These are phyloP conservation scores for Saccharomycopsis amapae DNA, from an alignment of 805 yeast species.

Conservation along the genomic window DNA sequence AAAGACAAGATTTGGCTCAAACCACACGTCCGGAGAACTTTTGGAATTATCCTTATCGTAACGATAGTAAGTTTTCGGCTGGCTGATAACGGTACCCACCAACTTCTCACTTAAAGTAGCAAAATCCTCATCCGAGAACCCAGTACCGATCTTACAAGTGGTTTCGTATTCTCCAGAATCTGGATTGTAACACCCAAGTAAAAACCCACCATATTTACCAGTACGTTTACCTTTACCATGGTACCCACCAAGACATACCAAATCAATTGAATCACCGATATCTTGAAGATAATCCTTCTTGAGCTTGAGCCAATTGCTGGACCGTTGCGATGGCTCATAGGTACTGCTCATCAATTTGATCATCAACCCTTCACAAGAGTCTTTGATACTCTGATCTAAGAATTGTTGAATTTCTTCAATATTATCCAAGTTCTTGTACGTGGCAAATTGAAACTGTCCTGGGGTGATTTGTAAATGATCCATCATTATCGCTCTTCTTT, in stretches of 20 bases:
- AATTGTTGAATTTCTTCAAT: slow-evolving; percentile 71
- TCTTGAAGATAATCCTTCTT: slow-evolving; percentile 94
- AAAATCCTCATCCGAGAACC: slow-evolving; percentile 82
- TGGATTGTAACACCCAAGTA: slow-evolving; percentile 82
- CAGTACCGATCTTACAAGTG: slow-evolving; percentile 95
- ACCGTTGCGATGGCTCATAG: slow-evolving; percentile 92
- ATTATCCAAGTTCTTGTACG: slow-evolving; percentile 60
- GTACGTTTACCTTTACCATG: slow-evolving; percentile 93
- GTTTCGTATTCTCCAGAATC: slow-evolving; percentile 93
- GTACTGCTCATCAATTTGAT: slow-evolving; percentile 77
- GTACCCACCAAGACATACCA: slow-evolving; percentile 92
- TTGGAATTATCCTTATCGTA: slow-evolving; percentile 54
- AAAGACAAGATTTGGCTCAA: slow-evolving; percentile 76
- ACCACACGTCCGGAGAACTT: slow-evolving; percentile 89
- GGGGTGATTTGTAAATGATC: slow-evolving; percentile 51
- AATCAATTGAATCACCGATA: slow-evolving; percentile 89
- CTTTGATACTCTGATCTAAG: slow-evolving; percentile 82
- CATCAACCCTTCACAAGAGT: slow-evolving; percentile 94
- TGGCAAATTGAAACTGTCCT: slow-evolving; percentile 82
- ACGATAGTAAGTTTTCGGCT: slow-evolving; percentile 61
- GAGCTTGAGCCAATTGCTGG: slow-evolving; percentile 90
- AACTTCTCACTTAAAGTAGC: slow-evolving; percentile 51
- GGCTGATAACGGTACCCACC: slow-evolving; percentile 55
- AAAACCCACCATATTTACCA: slow-evolving; percentile 89
- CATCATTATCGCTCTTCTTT: slow-evolving; percentile 57